A percentile compares a stretch with the other conserved stretches of the same genome.
These are phyloP conservation scores for Jackrogersella multiformis DNA, from an alignment of 495 filamentous ascomycete species.

Conservation along the genomic window DNA sequence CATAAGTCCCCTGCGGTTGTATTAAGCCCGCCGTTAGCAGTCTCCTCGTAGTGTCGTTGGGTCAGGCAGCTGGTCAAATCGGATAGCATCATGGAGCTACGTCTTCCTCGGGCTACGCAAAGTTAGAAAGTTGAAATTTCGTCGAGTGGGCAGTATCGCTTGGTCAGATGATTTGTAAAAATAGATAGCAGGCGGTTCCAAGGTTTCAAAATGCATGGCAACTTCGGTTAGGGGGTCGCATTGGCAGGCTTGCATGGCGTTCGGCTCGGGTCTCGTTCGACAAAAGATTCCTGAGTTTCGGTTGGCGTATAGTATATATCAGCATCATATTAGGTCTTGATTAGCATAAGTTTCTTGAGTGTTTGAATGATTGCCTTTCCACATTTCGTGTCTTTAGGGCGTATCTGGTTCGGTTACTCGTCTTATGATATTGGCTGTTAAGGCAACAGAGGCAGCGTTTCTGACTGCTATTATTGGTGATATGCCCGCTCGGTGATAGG, in stretches of 20 bases:
- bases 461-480: too few relatives aligned
- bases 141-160: constrained; percentile 7
- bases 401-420: not conserved
- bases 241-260: constrained; percentile 36
- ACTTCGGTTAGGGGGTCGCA: constrained; percentile 25
- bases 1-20: too few relatives aligned
- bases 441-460: too few relatives aligned
- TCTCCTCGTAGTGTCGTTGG: constrained; percentile 24
- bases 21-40: constrained; percentile 14
- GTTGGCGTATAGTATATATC: constrained; percentile 20
- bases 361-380: not conserved
- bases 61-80: constrained; percentile 16
- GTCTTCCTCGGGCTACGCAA: not conserved
- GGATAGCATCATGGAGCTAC: constrained; percentile 14
- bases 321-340: constrained; percentile 26
- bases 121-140: constrained; percentile 8
- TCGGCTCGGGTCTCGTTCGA: constrained; percentile 16
- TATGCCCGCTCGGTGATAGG: not conserved
- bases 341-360: constrained; percentile 23
- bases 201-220: constrained; percentile 36
- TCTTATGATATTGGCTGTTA: not conserved
- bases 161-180: constrained; percentile 32
- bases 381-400: not conserved
- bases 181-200: constrained; percentile 13
- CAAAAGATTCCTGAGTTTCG: constrained; percentile 7